Percentiles rank a stretch among this genome's conserved stretches.
These are phyloP conservation scores for Luvunga scandens DNA, from an alignment of 345 rosid species.

Conservation along the genomic window DNA sequence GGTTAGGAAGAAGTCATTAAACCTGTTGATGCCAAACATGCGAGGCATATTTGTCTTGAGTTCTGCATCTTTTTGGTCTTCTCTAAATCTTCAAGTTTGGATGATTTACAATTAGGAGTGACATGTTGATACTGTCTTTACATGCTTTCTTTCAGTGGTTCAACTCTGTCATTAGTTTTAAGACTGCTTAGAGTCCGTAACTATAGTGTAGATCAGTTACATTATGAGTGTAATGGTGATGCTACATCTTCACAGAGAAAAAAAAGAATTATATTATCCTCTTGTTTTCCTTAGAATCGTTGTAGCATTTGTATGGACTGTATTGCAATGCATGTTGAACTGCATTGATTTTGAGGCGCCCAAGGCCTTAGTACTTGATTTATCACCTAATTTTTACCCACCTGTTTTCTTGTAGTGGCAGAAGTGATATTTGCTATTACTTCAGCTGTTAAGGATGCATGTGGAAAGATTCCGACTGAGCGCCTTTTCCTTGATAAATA, in stretches of 20 bases:
- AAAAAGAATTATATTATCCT: background rate
- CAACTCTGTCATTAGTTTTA: background rate
- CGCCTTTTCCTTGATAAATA: constrained; percentile 93
- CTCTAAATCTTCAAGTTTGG: background rate
- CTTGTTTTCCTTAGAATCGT: background rate
- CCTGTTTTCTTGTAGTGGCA: constrained; percentile 48
- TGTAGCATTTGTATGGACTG: background rate
- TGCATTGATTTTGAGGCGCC: background rate
- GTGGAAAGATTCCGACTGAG: constrained; percentile 94
- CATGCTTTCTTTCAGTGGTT: background rate
- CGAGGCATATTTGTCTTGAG: background rate
- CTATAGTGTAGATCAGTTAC: background rate
- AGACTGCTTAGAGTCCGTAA: background rate
- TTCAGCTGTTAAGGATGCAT: constrained; percentile 80
- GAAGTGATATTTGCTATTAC: constrained; percentile 89
- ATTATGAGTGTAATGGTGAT: background rate
- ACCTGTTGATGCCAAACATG: constrained; percentile 2
- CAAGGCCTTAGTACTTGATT: background rate
- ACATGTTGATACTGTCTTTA: background rate
- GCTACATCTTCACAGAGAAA: background rate
- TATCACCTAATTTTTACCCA: background rate
- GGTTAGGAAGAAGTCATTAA: background rate
- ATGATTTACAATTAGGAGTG: background rate
- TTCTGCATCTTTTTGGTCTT: constrained; percentile 4
- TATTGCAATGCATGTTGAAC: background rate